Evolutionary conservation across 1,139 yeast genomes (phyloP), one percentile per base, ranked within the genome.

Genomic region (Casaregolazyma suthepensis): DNA sequence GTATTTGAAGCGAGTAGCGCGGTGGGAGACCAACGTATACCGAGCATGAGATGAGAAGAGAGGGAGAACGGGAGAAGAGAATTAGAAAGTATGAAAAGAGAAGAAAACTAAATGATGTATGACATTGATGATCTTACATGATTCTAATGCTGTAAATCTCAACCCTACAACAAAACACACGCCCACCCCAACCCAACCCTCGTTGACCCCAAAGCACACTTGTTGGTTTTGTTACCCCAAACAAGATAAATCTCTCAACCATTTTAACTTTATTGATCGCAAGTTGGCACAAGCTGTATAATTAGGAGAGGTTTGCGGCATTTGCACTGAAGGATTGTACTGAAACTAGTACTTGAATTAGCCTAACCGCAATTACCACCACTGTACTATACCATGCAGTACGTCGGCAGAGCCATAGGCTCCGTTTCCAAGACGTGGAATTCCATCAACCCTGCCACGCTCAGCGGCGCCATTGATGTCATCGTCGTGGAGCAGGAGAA

Each of bases 371-470:
- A n/a, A n/a, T n/a, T n/a, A n/a, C n/a, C n/a, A n/a, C n/a, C n/a
- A n/a, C 13, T 35, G 40, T 35, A 35, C 5, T 35, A 13, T 35
- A 35, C 13, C 48, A 91, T 91, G 99, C 98, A 91, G 71, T 91
- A 90, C 84, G 95, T 91, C 59, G 97, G 96, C 18, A 79, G 95
- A 68, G 98, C 96, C 13, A 86, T 95, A 54, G 97, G 89, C 45
- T 86, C 94, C 49, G 96, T 93, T 19, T 89, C 96, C 58, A 91
- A 90, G 71, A 94, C 96, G 53, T 93, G 97, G 98, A 90, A 90
- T 63, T 89, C 97, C 38, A 82, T 93, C 63, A 93, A 93, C 65
- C 99, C 99, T 1, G 91, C 98, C 1, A 93, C 99, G 0, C 76
- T 93, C 26, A 85, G 96, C 37, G 99, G 99, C 3, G 99, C 99